phyloP scores from a whole-genome alignment of 352 stramenopile species.

The Phytophthora citrophthora region DNA sequence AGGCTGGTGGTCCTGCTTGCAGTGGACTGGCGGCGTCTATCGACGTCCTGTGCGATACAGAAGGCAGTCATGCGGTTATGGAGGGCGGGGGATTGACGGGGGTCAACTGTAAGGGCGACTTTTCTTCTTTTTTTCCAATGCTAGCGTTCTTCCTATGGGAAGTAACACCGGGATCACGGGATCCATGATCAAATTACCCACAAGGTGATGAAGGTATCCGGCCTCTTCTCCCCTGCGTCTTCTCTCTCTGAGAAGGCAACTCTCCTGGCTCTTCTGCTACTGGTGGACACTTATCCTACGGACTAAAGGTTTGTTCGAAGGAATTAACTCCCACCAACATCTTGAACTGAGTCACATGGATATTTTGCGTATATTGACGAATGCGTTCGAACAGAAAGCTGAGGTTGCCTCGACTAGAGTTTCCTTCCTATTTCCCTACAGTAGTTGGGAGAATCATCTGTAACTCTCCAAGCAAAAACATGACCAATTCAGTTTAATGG shows the following conservation, averaged over 20 bases:
- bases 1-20: constrained; percentile 15
- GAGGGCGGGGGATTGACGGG: constrained; percentile 31
- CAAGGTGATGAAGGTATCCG: constrained; percentile 81
- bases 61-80: constrained; percentile 29
- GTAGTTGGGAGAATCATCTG: too few species aligned
- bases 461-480: too few species aligned
- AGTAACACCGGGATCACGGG: constrained; percentile 76
- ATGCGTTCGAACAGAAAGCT: too few species aligned
- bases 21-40: constrained; percentile 21
- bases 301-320: constrained; percentile 34
- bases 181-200: constrained; percentile 76
- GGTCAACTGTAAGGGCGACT: constrained; percentile 13
- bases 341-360: neutral
- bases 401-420: too few species aligned
- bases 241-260: constrained; percentile 6
- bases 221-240: constrained; percentile 28
- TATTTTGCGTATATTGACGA: too few species aligned
- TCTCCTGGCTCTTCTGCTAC: constrained; percentile 16
- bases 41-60: constrained; percentile 38
- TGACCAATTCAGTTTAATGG: too few species aligned
- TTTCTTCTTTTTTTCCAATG: constrained; percentile 33
- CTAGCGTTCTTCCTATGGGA: constrained; percentile 55
- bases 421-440: too few species aligned
- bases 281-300: constrained; percentile 70
- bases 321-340: constrained; percentile 51